A percentile compares a stretch with the other conserved stretches of the same genome.
Evolutionary conservation across 2,329 filamentous ascomycete genomes (phyloP).

Genomic region (Tolypocladium guangdongense): DNA sequence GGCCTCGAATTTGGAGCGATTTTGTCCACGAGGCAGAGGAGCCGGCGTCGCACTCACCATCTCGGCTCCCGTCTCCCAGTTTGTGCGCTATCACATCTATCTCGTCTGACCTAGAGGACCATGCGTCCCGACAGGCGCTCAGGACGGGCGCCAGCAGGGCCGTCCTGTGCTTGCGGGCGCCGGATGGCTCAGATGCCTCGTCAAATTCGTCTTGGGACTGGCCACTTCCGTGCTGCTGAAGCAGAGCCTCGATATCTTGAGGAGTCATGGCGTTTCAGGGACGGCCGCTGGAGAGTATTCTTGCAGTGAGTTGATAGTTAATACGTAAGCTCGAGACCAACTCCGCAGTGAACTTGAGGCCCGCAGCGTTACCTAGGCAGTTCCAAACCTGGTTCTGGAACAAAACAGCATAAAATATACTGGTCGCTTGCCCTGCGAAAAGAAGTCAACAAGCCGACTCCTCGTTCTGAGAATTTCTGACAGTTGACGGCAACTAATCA

Average conservation of each 20-base stretch:
- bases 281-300: not conserved
- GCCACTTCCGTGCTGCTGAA: slow-evolving; percentile 21
- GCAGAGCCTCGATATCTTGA: slow-evolving; percentile 25
- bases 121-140: slow-evolving; percentile 26
- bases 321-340: not conserved
- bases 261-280: slow-evolving; percentile 17
- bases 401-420: not conserved
- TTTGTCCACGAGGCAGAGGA: not conserved
- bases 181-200: slow-evolving; percentile 13
- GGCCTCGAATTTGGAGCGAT: not conserved
- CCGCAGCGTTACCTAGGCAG: not conserved
- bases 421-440: not conserved
- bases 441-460: not conserved
- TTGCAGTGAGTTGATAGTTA: not conserved
- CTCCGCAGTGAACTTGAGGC: not conserved
- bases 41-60: slow-evolving; percentile 30
- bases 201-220: slow-evolving; percentile 14
- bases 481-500: not conserved
- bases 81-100: slow-evolving; percentile 38
- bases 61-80: slow-evolving; percentile 43
- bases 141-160: slow-evolving; percentile 27
- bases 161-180: slow-evolving; percentile 12
- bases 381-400: not conserved
- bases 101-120: slow-evolving; percentile 26
- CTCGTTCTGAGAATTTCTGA: not conserved